Conservation (phyloP, 2,329 filamentous ascomycete genomes). For the Metarhizium guizhouense region DNA sequence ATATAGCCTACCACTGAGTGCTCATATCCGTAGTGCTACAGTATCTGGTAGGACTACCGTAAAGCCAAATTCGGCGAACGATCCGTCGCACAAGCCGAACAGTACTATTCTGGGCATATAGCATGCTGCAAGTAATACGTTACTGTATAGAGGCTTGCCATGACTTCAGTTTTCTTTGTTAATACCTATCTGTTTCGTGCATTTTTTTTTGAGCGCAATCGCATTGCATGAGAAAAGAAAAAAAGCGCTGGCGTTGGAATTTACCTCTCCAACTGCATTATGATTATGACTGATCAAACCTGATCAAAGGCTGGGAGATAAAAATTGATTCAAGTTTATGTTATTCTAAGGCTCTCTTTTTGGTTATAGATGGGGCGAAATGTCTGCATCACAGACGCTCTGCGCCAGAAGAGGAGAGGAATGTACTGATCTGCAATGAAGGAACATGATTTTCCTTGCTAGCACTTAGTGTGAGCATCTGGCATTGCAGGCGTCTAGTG, state of each 20-base stretch:
- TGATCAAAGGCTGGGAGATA: conserved; percentile 16
- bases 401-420: neutral
- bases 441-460: neutral
- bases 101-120: conserved; percentile 45
- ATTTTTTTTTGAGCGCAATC: conserved; percentile 25
- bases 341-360: conserved; percentile 9
- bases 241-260: conserved; percentile 25
- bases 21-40: conserved; percentile 48
- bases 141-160: neutral
- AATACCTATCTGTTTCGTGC: conserved; percentile 8
- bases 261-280: conserved; percentile 18
- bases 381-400: neutral
- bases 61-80: conserved; percentile 53
- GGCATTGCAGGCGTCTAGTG: conserved; percentile 1
- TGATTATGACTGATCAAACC: conserved; percentile 17
- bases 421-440: neutral
- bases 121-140: neutral
- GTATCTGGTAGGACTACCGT: conserved; percentile 52
- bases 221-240: conserved; percentile 21
- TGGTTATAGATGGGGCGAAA: conserved; percentile 17
- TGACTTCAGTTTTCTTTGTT: neutral
- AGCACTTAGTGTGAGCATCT: neutral
- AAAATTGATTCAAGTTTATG: conserved; percentile 9
- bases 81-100: conserved; percentile 60
- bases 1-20: conserved; percentile 60